phyloP scores from a whole-genome alignment of 83 land plant species.

The Picea abies region DNA sequence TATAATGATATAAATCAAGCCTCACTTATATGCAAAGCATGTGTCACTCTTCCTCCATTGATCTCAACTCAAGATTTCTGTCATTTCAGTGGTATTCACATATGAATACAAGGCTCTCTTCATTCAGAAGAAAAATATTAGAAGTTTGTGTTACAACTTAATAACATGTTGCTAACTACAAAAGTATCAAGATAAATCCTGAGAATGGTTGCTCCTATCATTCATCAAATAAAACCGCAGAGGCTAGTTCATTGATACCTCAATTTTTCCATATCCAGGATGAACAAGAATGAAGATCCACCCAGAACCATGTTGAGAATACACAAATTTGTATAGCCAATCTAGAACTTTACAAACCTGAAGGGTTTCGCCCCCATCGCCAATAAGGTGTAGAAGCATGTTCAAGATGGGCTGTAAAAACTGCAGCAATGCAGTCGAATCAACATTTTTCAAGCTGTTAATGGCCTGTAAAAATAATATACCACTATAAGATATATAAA shows the following conservation, averaged over 20 bases:
- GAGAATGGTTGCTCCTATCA: neutral
- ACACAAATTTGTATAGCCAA: neutral
- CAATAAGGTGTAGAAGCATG: conserved; percentile 96
- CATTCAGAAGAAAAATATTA: neutral
- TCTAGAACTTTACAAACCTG: conserved; percentile 58
- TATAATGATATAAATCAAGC: neutral
- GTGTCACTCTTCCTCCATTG: neutral
- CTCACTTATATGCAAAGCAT: neutral
- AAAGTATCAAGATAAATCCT: neutral
- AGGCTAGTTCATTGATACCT: neutral
- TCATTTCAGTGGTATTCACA: neutral
- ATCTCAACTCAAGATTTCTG: neutral
- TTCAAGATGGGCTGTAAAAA: conserved; percentile 93
- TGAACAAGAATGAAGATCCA: neutral
- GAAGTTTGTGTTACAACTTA: neutral
- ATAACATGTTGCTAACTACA: neutral
- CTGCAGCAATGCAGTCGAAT: conserved; percentile 89
- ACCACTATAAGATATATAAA: conserved; percentile 1
- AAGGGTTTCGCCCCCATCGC: conserved; percentile 98
- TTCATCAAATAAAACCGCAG: neutral
- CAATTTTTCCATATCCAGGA: neutral
- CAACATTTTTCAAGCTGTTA: conserved; percentile 98
- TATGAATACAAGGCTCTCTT: neutral
- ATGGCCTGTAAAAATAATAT: conserved; percentile 75
- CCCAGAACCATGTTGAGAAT: too few relatives aligned